A percentile compares a stretch with the other conserved stretches of the same genome.
Evolutionary conservation across 1,284 basidiomycete species (phyloP).

Genomic region (Austroboletus niveus): DNA sequence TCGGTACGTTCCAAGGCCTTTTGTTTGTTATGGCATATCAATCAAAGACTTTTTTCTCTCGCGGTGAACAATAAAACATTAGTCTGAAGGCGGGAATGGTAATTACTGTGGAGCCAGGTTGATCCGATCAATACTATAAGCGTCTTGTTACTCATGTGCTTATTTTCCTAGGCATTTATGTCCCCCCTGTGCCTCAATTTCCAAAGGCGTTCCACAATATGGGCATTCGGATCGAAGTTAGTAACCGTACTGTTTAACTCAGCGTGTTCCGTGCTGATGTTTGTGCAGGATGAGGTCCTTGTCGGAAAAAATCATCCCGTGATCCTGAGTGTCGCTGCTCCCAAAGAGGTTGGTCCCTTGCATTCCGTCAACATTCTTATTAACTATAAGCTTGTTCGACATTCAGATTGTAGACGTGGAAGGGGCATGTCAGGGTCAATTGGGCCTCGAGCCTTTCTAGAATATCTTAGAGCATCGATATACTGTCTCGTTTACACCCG

Average conservation of each 20-base stretch:
- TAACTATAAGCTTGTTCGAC: slow-evolving; percentile 2
- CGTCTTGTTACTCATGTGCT: slow-evolving; percentile 7
- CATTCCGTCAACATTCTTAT: slow-evolving; percentile 1
- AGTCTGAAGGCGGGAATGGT: slow-evolving; percentile 81
- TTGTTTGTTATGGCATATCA: slow-evolving; percentile 4
- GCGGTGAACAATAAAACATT: slow-evolving; percentile 13
- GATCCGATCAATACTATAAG: slow-evolving; percentile 13
- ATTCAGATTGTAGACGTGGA: slow-evolving; percentile 78
- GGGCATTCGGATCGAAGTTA: slow-evolving; percentile 85
- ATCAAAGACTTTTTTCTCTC: background rate
- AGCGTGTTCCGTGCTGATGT: slow-evolving; percentile 10
- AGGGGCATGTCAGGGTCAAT: slow-evolving; percentile 76
- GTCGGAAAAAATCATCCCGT: slow-evolving; percentile 66
- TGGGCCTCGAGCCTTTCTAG: slow-evolving; percentile 65
- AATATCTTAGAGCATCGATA: slow-evolving; percentile 4
- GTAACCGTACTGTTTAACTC: slow-evolving; percentile 11
- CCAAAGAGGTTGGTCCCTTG: slow-evolving; percentile 71
- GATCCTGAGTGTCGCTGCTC: slow-evolving; percentile 76
- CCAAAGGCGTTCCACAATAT: slow-evolving; percentile 87
- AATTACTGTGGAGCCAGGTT: slow-evolving; percentile 81
- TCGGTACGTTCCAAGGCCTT: slow-evolving; percentile 30
- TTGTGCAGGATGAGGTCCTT: slow-evolving; percentile 76
- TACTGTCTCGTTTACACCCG: background rate
- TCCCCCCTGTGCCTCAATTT: slow-evolving; percentile 74
- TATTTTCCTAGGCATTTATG: slow-evolving; percentile 63